Evolutionary conservation across 805 yeast species (phyloP).

Genomic region (Nakazawaea ambrosiae): DNA sequence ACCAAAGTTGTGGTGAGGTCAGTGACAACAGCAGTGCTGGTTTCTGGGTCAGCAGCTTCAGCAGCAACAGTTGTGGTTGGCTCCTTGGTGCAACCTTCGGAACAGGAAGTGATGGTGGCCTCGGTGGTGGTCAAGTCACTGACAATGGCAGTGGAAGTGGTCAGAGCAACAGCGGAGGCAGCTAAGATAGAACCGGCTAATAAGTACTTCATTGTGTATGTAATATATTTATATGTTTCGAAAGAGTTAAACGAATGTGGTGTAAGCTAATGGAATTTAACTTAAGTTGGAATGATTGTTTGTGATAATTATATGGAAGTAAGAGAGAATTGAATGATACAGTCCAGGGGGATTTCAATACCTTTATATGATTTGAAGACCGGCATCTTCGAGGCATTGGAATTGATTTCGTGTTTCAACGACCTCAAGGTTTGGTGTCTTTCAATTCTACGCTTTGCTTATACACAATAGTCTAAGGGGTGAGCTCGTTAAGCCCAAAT

Average conservation of each 20-base stretch:
- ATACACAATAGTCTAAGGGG: too few relatives aligned
- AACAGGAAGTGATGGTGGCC: slow-evolving; percentile 13
- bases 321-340: not conserved
- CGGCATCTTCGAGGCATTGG: not conserved
- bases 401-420: not conserved
- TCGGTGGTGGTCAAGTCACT: slow-evolving; percentile 16
- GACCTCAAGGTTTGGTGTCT: not conserved
- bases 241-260: not conserved
- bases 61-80: slow-evolving; percentile 14
- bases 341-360: not conserved
- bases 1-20: slow-evolving; percentile 18
- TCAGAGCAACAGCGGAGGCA: slow-evolving; percentile 3
- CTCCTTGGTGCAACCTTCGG: slow-evolving; percentile 6
- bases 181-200: slow-evolving; percentile 10
- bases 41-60: slow-evolving; percentile 6
- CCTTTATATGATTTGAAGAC: slow-evolving; percentile 1
- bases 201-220: slow-evolving; percentile 10
- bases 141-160: slow-evolving; percentile 11
- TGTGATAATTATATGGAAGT: too few relatives aligned
- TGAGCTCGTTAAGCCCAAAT: too few relatives aligned
- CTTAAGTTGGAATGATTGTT: slow-evolving; percentile 5
- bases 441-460: too few relatives aligned
- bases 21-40: slow-evolving; percentile 11
- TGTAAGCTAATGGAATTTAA: slow-evolving; percentile 5
- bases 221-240: not conserved